phyloP scores from a whole-genome alignment of 225 moss, liverwort and hornwort genomes.

The Anthoceros angustus region DNA sequence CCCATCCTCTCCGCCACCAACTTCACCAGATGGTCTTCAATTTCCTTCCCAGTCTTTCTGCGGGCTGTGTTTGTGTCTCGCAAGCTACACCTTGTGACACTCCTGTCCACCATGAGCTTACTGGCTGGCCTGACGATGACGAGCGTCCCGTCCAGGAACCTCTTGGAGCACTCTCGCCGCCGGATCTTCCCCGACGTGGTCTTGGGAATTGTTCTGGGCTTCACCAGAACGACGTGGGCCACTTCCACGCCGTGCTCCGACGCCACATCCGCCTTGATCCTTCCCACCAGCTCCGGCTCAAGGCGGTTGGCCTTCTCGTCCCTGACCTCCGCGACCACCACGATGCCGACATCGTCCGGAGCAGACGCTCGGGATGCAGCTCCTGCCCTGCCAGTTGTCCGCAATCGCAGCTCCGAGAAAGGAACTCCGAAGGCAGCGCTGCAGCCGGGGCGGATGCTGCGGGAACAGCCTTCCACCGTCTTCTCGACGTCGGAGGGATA shows the following conservation, averaged over 20 bases:
- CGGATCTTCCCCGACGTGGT: conserved; percentile 28
- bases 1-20: conserved; percentile 12
- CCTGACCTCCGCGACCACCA: conserved; percentile 24
- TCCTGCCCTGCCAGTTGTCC: conserved; percentile 1
- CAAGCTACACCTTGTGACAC: too few relatives aligned
- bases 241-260: conserved; percentile 24
- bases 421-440: conserved; percentile 21
- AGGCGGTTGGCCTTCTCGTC: conserved; percentile 15
- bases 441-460: conserved; percentile 17
- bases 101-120: too few relatives aligned
- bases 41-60: neutral
- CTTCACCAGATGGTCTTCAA: neutral
- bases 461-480: conserved; percentile 23
- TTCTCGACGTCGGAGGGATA: conserved; percentile 28
- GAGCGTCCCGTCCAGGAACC: conserved; percentile 20
- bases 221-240: conserved; percentile 18
- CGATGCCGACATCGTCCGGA: conserved; percentile 13
- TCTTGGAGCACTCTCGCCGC: conserved; percentile 18
- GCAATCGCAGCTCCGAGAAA: conserved; percentile 9
- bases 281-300: conserved; percentile 4
- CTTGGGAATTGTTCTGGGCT: conserved; percentile 25
- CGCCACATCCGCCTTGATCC: conserved; percentile 18
- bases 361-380: too few relatives aligned
- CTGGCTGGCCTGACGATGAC: too few relatives aligned
- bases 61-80: too few relatives aligned